phyloP scores from a whole-genome alignment of 2,329 filamentous ascomycete genomes.

The Malbranchea zuffiana region DNA sequence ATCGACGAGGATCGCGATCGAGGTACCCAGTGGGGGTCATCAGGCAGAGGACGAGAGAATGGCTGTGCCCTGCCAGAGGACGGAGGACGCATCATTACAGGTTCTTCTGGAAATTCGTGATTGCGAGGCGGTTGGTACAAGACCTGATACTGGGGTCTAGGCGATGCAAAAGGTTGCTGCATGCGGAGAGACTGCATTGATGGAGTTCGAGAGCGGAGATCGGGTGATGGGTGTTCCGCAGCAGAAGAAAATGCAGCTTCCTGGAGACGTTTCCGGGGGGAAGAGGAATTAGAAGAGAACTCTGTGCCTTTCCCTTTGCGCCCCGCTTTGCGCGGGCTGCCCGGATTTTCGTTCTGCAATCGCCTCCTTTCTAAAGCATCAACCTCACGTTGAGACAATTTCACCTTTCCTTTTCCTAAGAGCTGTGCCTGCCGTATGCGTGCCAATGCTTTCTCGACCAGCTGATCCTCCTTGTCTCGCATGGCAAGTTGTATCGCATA shows the following conservation, averaged over 20 bases:
- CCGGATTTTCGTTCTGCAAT: slow-evolving; percentile 34
- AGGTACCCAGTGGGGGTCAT: slow-evolving; percentile 39
- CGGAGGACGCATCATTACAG: slow-evolving; percentile 23
- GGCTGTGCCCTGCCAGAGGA: slow-evolving; percentile 29
- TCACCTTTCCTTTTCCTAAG: slow-evolving; percentile 66
- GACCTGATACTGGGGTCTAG: slow-evolving; percentile 27
- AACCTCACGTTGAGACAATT: slow-evolving; percentile 67
- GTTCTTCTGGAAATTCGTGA: slow-evolving; percentile 27
- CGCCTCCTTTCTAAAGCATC: slow-evolving; percentile 65
- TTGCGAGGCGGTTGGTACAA: slow-evolving; percentile 22
- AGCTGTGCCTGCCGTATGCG: slow-evolving; percentile 69
- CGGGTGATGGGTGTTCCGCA: slow-evolving; percentile 36
- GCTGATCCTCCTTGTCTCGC: slow-evolving; percentile 58
- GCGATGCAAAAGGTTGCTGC: slow-evolving; percentile 24
- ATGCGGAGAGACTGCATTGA: slow-evolving; percentile 31
- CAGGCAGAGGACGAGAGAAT: slow-evolving; percentile 34
- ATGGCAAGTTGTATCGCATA: slow-evolving; percentile 45
- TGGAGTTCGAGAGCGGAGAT: slow-evolving; percentile 34
- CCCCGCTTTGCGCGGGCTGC: slow-evolving; percentile 15
- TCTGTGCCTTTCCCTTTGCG: slow-evolving; percentile 16
- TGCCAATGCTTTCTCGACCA: slow-evolving; percentile 67
- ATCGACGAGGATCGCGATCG: slow-evolving; percentile 31
- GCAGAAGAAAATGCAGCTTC: slow-evolving; percentile 41
- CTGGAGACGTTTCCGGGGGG: slow-evolving; percentile 23
- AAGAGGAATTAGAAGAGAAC: slow-evolving; percentile 17